These are phyloP conservation scores for Podila epigama DNA, from an alignment of 192 early-diverging fungal species.

Conservation along the genomic window DNA sequence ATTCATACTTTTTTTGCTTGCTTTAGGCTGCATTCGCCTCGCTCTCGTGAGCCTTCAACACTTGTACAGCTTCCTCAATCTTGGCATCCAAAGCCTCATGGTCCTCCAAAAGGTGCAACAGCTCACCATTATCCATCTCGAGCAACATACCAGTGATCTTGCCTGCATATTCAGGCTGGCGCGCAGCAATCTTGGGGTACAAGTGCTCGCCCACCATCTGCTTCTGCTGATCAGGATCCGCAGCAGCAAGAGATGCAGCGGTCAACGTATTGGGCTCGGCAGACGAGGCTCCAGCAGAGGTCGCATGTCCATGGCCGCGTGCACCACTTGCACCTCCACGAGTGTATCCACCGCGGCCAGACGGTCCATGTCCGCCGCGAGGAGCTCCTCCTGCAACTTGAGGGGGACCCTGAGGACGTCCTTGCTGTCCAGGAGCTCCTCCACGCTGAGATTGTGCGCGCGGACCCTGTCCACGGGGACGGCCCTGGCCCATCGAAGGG, in stretches of 20 bases:
- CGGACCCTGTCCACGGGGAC: constrained; percentile 43
- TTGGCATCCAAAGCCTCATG: constrained; percentile 59
- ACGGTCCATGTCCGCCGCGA: constrained; percentile 4
- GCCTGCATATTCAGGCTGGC: constrained; percentile 81
- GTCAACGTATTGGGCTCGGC: constrained; percentile 57
- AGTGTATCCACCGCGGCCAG: constrained; percentile 35
- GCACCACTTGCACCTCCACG: constrained; percentile 18
- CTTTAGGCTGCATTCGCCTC: constrained; percentile 16
- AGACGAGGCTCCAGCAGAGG: constrained; percentile 40
- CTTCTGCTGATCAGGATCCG: constrained; percentile 90
- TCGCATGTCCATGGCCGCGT: constrained; percentile 11
- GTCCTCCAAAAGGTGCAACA: constrained; percentile 89
- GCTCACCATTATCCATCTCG: constrained; percentile 97
- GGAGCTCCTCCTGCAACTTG: constrained; percentile 9
- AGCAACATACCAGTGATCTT: constrained; percentile 99
- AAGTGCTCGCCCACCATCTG: constrained; percentile 96
- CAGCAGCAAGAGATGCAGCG: constrained; percentile 82
- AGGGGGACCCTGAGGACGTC: constrained; percentile 11
- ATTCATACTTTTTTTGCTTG: neutral
- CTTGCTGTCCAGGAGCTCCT: constrained; percentile 6
- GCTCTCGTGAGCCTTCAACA: constrained; percentile 39
- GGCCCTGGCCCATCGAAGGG: constrained; percentile 56
- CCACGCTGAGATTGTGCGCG: constrained; percentile 5
- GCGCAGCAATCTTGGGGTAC: constrained; percentile 82
- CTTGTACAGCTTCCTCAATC: constrained; percentile 46